Evolutionary conservation across 352 stramenopile genomes (phyloP), one percentile per base, ranked within the genome.

Genomic region (Thraustotheca clavata): DNA sequence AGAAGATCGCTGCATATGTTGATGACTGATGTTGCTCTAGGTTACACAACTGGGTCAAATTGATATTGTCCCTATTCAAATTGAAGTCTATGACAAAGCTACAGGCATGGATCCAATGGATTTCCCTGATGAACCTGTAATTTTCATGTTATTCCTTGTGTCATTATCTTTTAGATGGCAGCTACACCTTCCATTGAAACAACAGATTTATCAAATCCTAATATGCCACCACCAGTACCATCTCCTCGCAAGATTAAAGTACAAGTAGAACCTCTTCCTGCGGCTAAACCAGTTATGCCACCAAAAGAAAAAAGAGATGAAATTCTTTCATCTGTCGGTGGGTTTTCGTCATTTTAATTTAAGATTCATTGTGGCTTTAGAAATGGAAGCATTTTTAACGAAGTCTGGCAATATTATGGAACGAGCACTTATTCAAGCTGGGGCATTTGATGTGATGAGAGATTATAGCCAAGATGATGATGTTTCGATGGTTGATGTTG

Each of bases 391-490:
- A 8, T 94, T 94, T 67, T 61, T 94, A 35, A 74, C 62, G 26
- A 89, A 87, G 69, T 78, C 85, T 8, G 91, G 82, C 22, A 76
- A 78, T 5, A 74, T 92, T 14, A 88, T 94, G 68, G 85, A 94
- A 46, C 80, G 85, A 4, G 85, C 81, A 16, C 59, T 94, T n/a
- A 85, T 76, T 49, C 87, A 78, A 47, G 76, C 81, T 0, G 81
- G 71, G 66, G 87, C 88, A 67, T 92, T 75, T 61, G 85, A 94
- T 55, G 84, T 92, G 40, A 92, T 91, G 83, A 69, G 90, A 36
- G 85, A 94, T 63, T 94, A 94, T 46, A 69, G 66, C 46, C 77
- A 77, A 2, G 83, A 82, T 27, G 60, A 27, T 18, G 39, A 50
- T 18, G 18, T 27, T 7, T 79, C 76, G 26, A 79, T 80, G 5